phyloP scores from a whole-genome alignment of 2,329 filamentous ascomycete species.

The Talaromyces islandicus region DNA sequence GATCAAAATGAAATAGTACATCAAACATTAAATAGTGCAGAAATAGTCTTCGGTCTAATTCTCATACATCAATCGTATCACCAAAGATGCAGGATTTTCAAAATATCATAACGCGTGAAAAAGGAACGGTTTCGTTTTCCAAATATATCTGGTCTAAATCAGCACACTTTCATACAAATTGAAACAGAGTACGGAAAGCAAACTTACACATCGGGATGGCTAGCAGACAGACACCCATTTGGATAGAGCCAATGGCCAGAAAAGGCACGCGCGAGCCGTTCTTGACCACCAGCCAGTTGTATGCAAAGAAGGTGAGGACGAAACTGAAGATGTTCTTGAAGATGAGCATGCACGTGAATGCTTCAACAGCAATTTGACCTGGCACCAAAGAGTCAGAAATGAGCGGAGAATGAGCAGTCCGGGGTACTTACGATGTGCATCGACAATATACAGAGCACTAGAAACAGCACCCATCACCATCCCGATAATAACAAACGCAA shows the following conservation, averaged over 20 bases:
- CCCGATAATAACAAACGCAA: slow-evolving; percentile 74
- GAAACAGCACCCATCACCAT: slow-evolving; percentile 91
- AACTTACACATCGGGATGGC: slow-evolving; percentile 75
- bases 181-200: neutral
- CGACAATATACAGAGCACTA: slow-evolving; percentile 81
- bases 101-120: slow-evolving; percentile 68
- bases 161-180: neutral
- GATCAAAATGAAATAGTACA: neutral
- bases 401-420: neutral
- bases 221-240: slow-evolving; percentile 68
- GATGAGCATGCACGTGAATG: slow-evolving; percentile 80
- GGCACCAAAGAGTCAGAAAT: neutral
- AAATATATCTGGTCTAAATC: slow-evolving; percentile 55
- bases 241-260: slow-evolving; percentile 66
- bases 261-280: slow-evolving; percentile 56
- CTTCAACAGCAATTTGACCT: slow-evolving; percentile 78
- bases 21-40: neutral
- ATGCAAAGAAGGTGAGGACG: slow-evolving; percentile 74
- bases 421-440: slow-evolving; percentile 69
- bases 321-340: slow-evolving; percentile 97
- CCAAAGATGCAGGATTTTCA: slow-evolving; percentile 42
- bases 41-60: neutral
- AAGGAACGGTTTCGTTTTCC: slow-evolving; percentile 72
- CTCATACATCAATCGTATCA: slow-evolving; percentile 9
- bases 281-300: slow-evolving; percentile 65